Conservation (phyloP, 2,329 filamentous ascomycete genomes). For the Lomentospora prolificans region DNA sequence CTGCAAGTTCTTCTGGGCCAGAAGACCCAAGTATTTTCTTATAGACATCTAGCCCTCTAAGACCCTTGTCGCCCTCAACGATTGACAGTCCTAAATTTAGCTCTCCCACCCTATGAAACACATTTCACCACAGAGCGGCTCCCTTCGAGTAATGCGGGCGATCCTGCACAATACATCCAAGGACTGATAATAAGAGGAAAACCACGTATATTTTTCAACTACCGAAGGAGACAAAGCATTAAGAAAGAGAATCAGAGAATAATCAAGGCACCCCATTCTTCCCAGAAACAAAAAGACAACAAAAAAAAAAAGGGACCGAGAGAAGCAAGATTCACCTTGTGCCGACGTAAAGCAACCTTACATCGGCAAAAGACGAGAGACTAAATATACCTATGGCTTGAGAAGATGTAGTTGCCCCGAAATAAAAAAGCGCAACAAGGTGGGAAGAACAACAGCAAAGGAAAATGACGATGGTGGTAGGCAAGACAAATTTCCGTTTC, state of each 20-base stretch:
- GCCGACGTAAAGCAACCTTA: background rate
- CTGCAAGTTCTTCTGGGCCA: background rate
- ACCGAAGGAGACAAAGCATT: conserved; percentile 1
- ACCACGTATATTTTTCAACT: background rate
- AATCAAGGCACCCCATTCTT: too few relatives aligned
- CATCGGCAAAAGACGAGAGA: too few relatives aligned
- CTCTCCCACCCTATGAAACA: background rate
- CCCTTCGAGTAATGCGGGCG: too few relatives aligned
- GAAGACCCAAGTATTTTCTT: background rate
- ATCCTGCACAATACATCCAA: background rate
- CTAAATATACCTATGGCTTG: conserved; percentile 1
- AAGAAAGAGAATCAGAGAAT: too few relatives aligned
- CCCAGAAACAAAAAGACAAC: background rate
- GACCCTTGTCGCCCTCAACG: background rate
- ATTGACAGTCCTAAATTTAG: background rate
- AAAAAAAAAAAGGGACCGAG: background rate
- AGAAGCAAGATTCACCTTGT: background rate
- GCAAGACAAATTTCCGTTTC: conserved; percentile 2
- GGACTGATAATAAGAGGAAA: background rate
- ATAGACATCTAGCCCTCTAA: background rate
- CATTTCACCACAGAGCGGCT: background rate
- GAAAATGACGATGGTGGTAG: conserved; percentile 1
- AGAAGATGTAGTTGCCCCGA: conserved; percentile 1
- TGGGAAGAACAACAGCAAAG: conserved; percentile 1
- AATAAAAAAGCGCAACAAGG: conserved; percentile 6